phyloP scores from a whole-genome alignment of 805 yeast genomes.

The Saccharomycopsis vini region DNA sequence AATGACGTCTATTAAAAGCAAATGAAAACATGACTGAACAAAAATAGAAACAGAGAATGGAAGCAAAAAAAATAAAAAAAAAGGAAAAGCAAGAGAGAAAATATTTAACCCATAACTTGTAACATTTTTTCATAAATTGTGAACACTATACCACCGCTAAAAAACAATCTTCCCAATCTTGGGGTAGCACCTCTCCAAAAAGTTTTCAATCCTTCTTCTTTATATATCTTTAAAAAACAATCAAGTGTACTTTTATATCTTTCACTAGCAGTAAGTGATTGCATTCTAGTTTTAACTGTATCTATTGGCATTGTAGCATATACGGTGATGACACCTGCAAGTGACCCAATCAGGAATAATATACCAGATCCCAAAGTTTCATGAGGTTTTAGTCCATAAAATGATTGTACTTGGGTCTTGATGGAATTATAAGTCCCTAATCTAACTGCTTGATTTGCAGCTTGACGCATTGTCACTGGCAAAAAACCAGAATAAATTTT shows the following conservation, averaged over 20 bases:
- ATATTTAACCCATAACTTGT: constrained; percentile 37
- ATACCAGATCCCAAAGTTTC: constrained; percentile 69
- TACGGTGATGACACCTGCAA: constrained; percentile 84
- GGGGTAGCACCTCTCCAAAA: constrained; percentile 99
- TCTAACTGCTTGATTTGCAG: constrained; percentile 90
- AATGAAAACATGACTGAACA: too few species aligned
- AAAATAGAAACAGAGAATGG: too few species aligned
- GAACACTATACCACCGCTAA: constrained; percentile 96
- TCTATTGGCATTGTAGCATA: constrained; percentile 93
- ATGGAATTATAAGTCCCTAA: constrained; percentile 87
- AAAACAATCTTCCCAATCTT: constrained; percentile 79
- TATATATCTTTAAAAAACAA: constrained; percentile 73
- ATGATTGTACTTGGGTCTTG: constrained; percentile 67
- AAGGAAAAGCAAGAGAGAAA: too few species aligned
- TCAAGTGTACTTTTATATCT: constrained; percentile 67
- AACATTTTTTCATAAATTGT: constrained; percentile 91
- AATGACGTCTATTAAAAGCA: too few species aligned
- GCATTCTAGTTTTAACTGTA: constrained; percentile 96
- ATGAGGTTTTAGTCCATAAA: constrained; percentile 54
- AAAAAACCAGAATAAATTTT: constrained; percentile 85
- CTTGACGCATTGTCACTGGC: constrained; percentile 93
- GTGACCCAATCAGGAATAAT: constrained; percentile 84
- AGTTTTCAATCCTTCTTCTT: constrained; percentile 80
- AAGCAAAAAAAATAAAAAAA: too few species aligned
- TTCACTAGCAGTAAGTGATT: constrained; percentile 70